Base-by-base conservation (phyloP, 139 green algal genomes). In the Ulvella scutata region DNA sequence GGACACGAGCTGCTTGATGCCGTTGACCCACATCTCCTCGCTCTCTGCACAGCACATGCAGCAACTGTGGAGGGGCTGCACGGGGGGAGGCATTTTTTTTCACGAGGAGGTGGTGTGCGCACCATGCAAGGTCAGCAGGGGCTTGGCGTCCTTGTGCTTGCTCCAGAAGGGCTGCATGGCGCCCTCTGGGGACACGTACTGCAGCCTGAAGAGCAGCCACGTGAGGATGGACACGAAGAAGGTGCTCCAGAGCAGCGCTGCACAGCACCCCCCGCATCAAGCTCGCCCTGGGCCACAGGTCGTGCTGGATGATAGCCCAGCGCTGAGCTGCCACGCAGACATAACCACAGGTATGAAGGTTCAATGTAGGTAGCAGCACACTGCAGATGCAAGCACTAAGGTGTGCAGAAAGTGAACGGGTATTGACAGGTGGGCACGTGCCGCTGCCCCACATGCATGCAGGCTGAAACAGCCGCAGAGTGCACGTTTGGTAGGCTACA, bases 1-100 rank as follows among this genome's bases (percentile, higher is more conserved):
- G 20, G 44, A 51, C 28, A 51, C 60, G 23, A 77, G 74, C 44
- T 51, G 34, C 74, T 77, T 77, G 74, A 77, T 77, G 44, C 74
- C 74, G 34, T 77, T 40, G 21, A 77, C 38, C 74, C 74, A 77
- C 44, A 37, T 51, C 7, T 43, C 38, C 44, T 72, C 34, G 36
- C 36, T 72, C 51, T 77, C 62, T 51, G 37, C 37, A 28, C 62
- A 62, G 4, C 62, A n/a, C 62, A 4, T 17, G 17, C 40, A n/a
- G 40, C 40, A 51, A 51, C 40, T 51, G 40, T 17, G 17, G 40
- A 10, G 17, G 40, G 40, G 40, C 40, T 10, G 40, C 40, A 17
- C 40, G 40, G 40, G 40, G 40, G 13, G 40, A 13, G 13, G 40
- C 40, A 59, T 59, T 13, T 59, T 13, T 17, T 59, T 59, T 59